Conservation (phyloP, 169 alveolate genomes). For the Plasmodium vivax region DNA sequence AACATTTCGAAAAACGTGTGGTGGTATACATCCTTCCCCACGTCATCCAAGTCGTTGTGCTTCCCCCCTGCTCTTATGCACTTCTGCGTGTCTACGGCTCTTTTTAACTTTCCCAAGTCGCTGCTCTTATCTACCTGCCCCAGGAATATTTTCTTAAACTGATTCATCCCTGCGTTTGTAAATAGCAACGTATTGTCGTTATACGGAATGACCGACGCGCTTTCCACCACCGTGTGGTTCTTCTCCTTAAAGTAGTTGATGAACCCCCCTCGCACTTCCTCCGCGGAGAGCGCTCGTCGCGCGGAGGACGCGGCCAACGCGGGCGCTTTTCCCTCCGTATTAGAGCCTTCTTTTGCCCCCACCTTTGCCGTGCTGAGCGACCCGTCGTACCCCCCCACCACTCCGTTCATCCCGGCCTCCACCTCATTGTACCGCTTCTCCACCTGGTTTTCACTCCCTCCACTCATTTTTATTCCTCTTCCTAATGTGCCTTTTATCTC, state of each 20-base stretch:
- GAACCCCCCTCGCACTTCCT: slow-evolving; percentile 81
- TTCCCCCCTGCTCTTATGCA: slow-evolving; percentile 96
- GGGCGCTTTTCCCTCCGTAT: too few relatives aligned
- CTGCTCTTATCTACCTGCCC: slow-evolving; percentile 92
- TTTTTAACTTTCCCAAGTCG: slow-evolving; percentile 90
- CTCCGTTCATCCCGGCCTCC: neutral
- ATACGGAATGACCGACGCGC: slow-evolving; percentile 91
- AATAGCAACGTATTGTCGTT: slow-evolving; percentile 94
- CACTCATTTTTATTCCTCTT: neutral
- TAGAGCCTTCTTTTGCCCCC: too few relatives aligned
- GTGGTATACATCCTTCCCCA: slow-evolving; percentile 96
- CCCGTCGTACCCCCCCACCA: neutral
- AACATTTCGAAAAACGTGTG: slow-evolving; percentile 97
- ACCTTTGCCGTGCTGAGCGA: neutral
- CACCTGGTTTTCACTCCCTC: neutral
- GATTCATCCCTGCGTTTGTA: slow-evolving; percentile 96
- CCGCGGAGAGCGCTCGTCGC: slow-evolving; percentile 3
- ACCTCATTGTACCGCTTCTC: neutral
- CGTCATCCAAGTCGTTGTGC: slow-evolving; percentile 93
- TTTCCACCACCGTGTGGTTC: slow-evolving; percentile 81
- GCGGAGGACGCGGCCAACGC: neutral
- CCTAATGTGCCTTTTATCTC: neutral
- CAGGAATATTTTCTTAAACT: slow-evolving; percentile 90
- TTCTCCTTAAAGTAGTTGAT: slow-evolving; percentile 83
- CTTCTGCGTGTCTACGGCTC: slow-evolving; percentile 94